Evolutionary conservation across 768 basidiomycete genomes (phyloP).

Genomic region (Pleurotus djamor): DNA sequence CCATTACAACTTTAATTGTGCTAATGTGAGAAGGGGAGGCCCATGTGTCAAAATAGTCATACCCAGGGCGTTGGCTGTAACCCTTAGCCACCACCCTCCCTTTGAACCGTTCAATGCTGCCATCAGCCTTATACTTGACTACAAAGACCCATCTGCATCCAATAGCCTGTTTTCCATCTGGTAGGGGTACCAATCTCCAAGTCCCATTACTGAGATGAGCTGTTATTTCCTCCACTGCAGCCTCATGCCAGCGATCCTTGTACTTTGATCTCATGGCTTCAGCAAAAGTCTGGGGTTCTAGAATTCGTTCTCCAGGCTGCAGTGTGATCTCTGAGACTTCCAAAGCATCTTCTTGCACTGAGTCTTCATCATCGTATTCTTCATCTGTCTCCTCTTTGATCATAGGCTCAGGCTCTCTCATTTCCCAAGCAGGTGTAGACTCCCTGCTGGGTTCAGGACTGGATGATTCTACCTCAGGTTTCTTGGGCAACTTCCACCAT

Average conservation of each 20-base stretch:
- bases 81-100: conserved; percentile 38
- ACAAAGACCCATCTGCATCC: conserved; percentile 23
- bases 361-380: too few species aligned
- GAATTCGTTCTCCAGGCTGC: background rate
- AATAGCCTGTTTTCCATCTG: conserved; percentile 27
- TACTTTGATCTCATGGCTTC: background rate
- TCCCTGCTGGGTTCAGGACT: too few species aligned
- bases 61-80: conserved; percentile 32
- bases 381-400: too few species aligned
- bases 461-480: too few species aligned
- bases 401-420: too few species aligned
- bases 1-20: conserved; percentile 22
- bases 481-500: too few species aligned
- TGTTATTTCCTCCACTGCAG: background rate
- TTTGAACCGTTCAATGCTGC: conserved; percentile 25
- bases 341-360: too few species aligned
- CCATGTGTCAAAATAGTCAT: conserved; percentile 36
- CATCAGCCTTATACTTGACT: conserved; percentile 17
- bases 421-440: too few species aligned
- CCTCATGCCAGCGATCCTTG: background rate
- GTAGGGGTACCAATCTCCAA: conserved; percentile 4
- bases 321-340: too few species aligned
- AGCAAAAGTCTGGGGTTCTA: background rate
- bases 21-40: conserved; percentile 17
- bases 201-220: background rate